Conservation (phyloP, 1,284 basidiomycete species). For the Fomitiporia mediterranea region DNA sequence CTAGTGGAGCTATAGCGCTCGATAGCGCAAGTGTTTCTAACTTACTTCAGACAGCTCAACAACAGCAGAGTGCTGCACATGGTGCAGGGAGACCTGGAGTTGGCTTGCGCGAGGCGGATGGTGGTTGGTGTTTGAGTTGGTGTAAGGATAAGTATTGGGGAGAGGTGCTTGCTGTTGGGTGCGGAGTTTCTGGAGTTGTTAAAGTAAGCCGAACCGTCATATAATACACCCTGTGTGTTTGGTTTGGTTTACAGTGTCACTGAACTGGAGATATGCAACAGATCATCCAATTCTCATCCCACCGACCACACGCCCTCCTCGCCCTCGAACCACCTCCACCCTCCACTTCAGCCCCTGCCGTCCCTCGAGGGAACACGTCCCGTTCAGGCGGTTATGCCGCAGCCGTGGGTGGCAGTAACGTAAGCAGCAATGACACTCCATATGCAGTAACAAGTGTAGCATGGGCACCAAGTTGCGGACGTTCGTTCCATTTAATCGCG, state of each 20-base stretch:
- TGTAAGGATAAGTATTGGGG: constrained; percentile 95
- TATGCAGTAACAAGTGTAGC: constrained; percentile 74
- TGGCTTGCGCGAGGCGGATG: constrained; percentile 74
- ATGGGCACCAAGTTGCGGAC: constrained; percentile 89
- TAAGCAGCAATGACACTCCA: constrained; percentile 29
- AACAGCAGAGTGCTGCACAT: constrained; percentile 41
- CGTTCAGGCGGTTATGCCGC: constrained; percentile 19
- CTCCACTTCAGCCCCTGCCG: constrained; percentile 7
- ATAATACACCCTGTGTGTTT: neutral
- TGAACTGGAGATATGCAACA: constrained; percentile 21
- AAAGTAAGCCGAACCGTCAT: constrained; percentile 50
- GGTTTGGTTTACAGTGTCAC: neutral
- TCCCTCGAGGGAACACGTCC: constrained; percentile 18
- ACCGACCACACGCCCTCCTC: constrained; percentile 28
- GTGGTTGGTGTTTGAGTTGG: constrained; percentile 91
- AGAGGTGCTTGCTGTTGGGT: constrained; percentile 73
- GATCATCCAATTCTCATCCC: constrained; percentile 40
- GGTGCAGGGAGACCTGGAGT: constrained; percentile 44
- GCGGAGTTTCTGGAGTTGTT: constrained; percentile 66
- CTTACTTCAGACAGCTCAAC: constrained; percentile 39
- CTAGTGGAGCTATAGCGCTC: constrained; percentile 34
- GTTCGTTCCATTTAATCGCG: constrained; percentile 88
- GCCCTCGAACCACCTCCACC: constrained; percentile 25
- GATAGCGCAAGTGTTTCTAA: constrained; percentile 56
- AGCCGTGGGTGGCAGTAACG: neutral